Percentiles rank a stretch among this genome's conserved stretches.
Evolutionary conservation across 2,329 filamentous ascomycete genomes (phyloP).

Genomic region (Neofusicoccum parvum): DNA sequence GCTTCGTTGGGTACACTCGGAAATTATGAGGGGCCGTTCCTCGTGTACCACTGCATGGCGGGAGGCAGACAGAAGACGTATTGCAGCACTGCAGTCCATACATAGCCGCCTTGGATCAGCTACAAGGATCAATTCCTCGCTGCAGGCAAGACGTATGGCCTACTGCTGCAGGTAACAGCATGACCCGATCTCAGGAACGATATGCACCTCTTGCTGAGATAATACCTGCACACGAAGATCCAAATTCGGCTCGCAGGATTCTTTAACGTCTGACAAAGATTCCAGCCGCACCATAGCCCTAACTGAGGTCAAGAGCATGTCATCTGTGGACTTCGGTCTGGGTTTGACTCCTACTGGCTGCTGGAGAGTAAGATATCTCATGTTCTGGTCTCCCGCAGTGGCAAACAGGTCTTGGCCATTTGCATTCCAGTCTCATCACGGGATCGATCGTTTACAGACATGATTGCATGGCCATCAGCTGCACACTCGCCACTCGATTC

Average conservation of each 20-base stretch:
- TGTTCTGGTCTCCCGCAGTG: neutral
- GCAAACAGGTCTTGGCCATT: neutral
- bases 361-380: neutral
- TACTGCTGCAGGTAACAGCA: neutral
- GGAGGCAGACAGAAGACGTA: neutral
- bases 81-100: neutral
- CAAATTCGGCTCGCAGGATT: neutral
- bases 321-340: neutral
- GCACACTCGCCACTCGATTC: neutral
- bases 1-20: neutral
- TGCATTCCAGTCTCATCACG: neutral
- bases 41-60: conserved; percentile 5
- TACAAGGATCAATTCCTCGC: neutral
- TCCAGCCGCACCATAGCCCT: neutral
- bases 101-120: neutral
- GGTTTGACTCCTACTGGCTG: no score
- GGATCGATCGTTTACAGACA: neutral
- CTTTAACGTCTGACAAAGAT: conserved; percentile 12
- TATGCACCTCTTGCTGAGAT: neutral
- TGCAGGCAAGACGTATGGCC: neutral
- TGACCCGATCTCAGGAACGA: conserved; percentile 3
- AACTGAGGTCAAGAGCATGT: neutral
- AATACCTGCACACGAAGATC: neutral
- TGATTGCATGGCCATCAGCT: neutral
- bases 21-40: conserved; percentile 9